Evolutionary conservation across 129 eudicot genomes (phyloP), one percentile per base, ranked within the genome.

Genomic region (Lactuca saligna): DNA sequence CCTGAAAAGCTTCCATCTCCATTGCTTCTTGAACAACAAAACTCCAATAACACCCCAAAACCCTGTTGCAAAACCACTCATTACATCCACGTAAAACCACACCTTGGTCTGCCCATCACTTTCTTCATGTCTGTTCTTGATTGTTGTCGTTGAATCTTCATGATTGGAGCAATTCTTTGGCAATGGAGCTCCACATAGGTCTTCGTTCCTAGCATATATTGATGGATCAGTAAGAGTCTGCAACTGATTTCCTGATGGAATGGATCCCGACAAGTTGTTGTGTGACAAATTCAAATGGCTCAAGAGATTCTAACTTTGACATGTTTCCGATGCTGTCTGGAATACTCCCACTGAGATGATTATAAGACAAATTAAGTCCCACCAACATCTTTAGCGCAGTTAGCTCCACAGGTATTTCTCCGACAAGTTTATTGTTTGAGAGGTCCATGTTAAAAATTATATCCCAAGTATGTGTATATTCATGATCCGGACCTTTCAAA

Each of bases 191-290:
- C 29, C 29, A 25, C 29, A 25, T 25, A 25, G 29, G 29, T 0
- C 29, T 25, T 25, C 29, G 29, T 25, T 25, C 29, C 29, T 2
- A 25, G 29, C 29, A 25, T 25, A 25, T 25, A 25, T 25, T 25
- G 29, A 25, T 25, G 29, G 6, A 35, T 62, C 67, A 6, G 42
- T 17, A 8, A 64, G 17, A 15, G 69, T 64, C 15, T 9, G 14
- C n/a, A 64, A 39, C 15, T 64, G 56, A 8, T 64, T 39, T 32
- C 33, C 69, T 17, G 69, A 16, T 42, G 56, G 69, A 64, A 64
- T 64, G 4, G 35, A 4, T 4, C 69, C 69, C 11, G n/a, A 16
- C 10, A 64, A 10, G 69, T 35, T 35, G 38, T 35, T 35, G 38
- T 35, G 5, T 35, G 38, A 35, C 6, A 35, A 35, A 35, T 35